Percentiles rank a stretch among this genome's conserved stretches.
These are phyloP conservation scores for Lotmaria passim DNA, from an alignment of 208 protist genomes.

Conservation along the genomic window DNA sequence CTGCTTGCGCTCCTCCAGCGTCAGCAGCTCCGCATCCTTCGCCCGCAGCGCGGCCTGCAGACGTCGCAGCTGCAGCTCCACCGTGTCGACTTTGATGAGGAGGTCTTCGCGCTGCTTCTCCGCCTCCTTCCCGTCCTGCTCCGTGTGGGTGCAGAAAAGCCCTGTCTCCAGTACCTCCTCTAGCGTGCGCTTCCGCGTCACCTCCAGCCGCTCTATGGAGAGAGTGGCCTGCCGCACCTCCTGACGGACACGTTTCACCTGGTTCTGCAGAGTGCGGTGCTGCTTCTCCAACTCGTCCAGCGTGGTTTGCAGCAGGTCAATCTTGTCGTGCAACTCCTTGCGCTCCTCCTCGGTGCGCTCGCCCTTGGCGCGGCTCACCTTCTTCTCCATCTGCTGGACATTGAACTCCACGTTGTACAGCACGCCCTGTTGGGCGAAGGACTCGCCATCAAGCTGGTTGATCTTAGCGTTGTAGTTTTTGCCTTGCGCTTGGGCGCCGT, in stretches of 20 bases:
- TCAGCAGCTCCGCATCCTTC: slow-evolving; percentile 65
- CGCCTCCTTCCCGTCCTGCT: slow-evolving; percentile 54
- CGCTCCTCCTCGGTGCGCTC: slow-evolving; percentile 94
- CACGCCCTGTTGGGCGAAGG: slow-evolving; percentile 92
- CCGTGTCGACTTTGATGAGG: slow-evolving; percentile 83
- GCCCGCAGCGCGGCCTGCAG: slow-evolving; percentile 56
- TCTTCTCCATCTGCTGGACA: slow-evolving; percentile 96
- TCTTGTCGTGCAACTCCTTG: slow-evolving; percentile 82
- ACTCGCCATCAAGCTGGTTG: slow-evolving; percentile 80
- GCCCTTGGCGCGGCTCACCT: slow-evolving; percentile 88
- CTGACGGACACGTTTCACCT: slow-evolving; percentile 91
- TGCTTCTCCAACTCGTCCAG: slow-evolving; percentile 85
- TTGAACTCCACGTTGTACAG: slow-evolving; percentile 95
- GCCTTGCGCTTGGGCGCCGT: slow-evolving; percentile 78
- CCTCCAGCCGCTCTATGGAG: slow-evolving; percentile 57
- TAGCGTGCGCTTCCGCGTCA: slow-evolving; percentile 48
- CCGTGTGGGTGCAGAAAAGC: slow-evolving; percentile 79
- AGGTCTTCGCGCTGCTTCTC: slow-evolving; percentile 74
- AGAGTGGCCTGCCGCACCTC: slow-evolving; percentile 76
- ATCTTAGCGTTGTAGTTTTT: slow-evolving; percentile 90
- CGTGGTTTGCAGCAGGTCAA: slow-evolving; percentile 80
- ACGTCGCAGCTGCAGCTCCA: slow-evolving; percentile 89
- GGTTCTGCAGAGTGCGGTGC: slow-evolving; percentile 74
- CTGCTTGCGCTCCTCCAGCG: slow-evolving; percentile 75
- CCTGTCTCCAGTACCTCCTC: slow-evolving; percentile 84